Percentiles rank a stretch among this genome's conserved stretches.
Evolutionary conservation across 176 grass and related monocot genomes (phyloP).

Genomic region (Areca catechu): DNA sequence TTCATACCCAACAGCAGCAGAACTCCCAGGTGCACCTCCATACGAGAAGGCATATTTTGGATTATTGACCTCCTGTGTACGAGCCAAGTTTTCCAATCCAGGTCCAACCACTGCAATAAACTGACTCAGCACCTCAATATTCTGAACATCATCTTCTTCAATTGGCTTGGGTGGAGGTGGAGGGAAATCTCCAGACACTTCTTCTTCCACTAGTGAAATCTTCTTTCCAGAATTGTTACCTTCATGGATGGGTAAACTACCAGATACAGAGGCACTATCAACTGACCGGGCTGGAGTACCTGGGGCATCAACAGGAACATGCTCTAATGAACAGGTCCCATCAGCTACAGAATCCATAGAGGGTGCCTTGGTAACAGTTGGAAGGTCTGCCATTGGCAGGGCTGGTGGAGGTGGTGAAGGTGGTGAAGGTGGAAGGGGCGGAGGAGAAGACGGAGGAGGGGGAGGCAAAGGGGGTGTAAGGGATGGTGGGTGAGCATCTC

Average conservation of each 20-base stretch:
- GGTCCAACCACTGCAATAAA: conserved; percentile 6
- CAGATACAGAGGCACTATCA: too few species aligned
- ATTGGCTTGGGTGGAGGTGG: conserved; percentile 3
- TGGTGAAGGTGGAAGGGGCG: conserved; percentile 6
- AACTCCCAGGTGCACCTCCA: conserved; percentile 18
- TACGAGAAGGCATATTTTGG: conserved; percentile 7
- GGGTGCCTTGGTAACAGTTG: not conserved
- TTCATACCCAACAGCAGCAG: conserved; percentile 15
- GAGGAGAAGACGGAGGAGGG: conserved; percentile 1
- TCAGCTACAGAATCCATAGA: not conserved
- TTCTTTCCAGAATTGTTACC: not conserved
- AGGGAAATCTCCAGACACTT: not conserved
- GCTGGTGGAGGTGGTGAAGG: conserved; percentile 12
- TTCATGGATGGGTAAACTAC: not conserved
- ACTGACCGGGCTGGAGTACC: not conserved
- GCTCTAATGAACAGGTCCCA: not conserved
- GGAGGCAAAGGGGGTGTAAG: conserved; percentile 7
- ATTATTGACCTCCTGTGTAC: conserved; percentile 6
- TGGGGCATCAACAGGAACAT: not conserved
- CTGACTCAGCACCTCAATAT: conserved; percentile 5
- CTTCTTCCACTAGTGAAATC: not conserved
- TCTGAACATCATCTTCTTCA: conserved; percentile 21
- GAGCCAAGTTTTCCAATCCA: conserved; percentile 7
- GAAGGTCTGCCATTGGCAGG: not conserved
- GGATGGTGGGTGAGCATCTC: not conserved